Evolutionary conservation across 495 filamentous ascomycete genomes (phyloP), one percentile per base, ranked within the genome.

Genomic region (Podospora pseudopauciseta): DNA sequence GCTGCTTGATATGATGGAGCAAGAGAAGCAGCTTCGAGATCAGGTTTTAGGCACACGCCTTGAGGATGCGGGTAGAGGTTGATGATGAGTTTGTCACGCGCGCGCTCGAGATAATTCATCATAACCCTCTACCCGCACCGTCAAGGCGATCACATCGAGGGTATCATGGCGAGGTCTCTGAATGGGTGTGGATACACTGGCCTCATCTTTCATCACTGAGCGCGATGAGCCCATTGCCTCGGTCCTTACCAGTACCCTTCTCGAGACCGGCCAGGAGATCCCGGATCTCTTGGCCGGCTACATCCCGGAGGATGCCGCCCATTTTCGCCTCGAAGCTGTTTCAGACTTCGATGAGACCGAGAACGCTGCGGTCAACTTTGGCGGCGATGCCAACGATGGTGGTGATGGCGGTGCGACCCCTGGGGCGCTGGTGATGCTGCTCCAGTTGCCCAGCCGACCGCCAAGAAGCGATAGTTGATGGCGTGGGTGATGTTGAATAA

Each of bases 131-230:
- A 23, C 23, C 1, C 23, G 23, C 1, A 23, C 23, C 23, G 23
- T 1, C 23, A 23, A 23, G 23, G 23, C 23, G 23, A 23, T 23
- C 23, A 23, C 23, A 23, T 23, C 23, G 1, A 23, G 23, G 23
- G 23, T 23, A 23, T 23, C 23, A 23, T 23, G 23, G 23, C 23
- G 23, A 23, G 23, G 23, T 23, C 23, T 23, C 23, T 2, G 23
- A 23, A 23, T 23, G 23, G 23, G 23, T 23, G 23, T 23, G 23
- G 1, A 23, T 23, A 23, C 23, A 23, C 23, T 93, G 16, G 93
- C 95, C 0, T 93, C 91, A 0, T 94, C 94, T 0, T 97, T 99
- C 80, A 97, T 90, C 82, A 85, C 88, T 2, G 83, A 85, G 0
- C 76, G 82, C 0, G 90, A 98, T 68, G 82, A 85, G 60, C 86